Base-by-base conservation (phyloP, 148 eudicot species). In the Arbutus unedo region DNA sequence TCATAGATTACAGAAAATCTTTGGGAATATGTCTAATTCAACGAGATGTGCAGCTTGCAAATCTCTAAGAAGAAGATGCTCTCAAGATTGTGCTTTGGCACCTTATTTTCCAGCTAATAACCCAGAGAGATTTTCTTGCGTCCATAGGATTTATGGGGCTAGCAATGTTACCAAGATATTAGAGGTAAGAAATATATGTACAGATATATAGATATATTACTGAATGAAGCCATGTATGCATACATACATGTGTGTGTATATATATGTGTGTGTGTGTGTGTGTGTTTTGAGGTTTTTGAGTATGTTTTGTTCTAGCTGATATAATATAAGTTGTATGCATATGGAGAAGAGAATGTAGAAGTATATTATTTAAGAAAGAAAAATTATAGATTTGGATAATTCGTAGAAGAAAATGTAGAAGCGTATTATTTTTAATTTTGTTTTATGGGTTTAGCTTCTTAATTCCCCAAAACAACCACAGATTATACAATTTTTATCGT, bases 31-130 rank as follows among this genome's bases (percentile, higher is more conserved):
- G 89, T 88, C 89, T 50, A 77, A 81, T 73, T 81, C 87, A 55
- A 88, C 45, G 76, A 90, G 92, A 64, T 90, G 92, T 83, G 92
- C 90, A 55, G 92, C 92, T 48, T 90, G 90, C 82, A 88, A 82
- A 85, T 88, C 59, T 85, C 59, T 86, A 43, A 81, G 89, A 72
- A 90, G 90, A 79, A 80, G 80, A 45, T 90, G 92, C 62, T 83
- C 88, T 38, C 83, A 88, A 85, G 89, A 88, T 86, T 90, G 92
- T 71, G 86, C 85, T 1, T 88, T 90, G 62, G 85, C 88, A 73
- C 89, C 88, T 8, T 82, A 82, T 82, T 82, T 82, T 43, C 84
- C 90, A 48, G 47, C 88, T 56, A 83, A 64, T 38, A 84, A 88
- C 83, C 87, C 83, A 25, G 23, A 85, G 9, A 88, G 88, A 90